Evolutionary conservation across 2,329 filamentous ascomycete species (phyloP), one percentile per base, ranked within the genome.

Genomic region (Fusarium floridanum): DNA sequence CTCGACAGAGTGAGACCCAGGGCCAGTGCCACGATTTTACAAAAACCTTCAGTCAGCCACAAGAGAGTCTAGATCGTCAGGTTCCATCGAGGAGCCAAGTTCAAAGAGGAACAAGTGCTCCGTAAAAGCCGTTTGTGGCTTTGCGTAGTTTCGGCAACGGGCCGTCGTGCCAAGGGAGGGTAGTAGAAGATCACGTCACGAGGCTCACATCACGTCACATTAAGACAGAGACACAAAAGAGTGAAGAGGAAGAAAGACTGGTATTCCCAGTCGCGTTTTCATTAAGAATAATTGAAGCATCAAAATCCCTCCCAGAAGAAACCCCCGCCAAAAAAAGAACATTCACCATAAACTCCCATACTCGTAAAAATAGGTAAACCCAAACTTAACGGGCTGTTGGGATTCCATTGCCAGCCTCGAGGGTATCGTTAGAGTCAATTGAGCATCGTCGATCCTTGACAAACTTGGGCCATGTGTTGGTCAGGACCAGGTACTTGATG

Each of bases 401-500:
- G 10, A 76, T 74, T 32, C 59, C 65, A 17, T 71, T 73, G 29
- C 76, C 76, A 16, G 68, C 64, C 36, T 79, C 78, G 2, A 77
- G 65, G 45, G 66, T 70, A 68, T 73, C 78, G 24, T 73, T 72
- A 9, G 78, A 78, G 57, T 83, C 82, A 41, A 81, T 74, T 1
- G 81, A 83, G n/a, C 77, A 75, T 37, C 81, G 76, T 57, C 81
- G 76, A 61, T 87, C 85, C 67, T 81, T 84, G 68, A 90, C 86
- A 71, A 88, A 91, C 78, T 89, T 90, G 39, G 88, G 88, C 91
- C 91, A 93, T 0, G 91, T 93, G 79, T 93, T 93, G 16, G 91
- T 92, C 64, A 93, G 83, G 3, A 93, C 91, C 9, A 93, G 85
- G 70, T 92, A 91, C 81, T 92, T 92, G 82, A 93, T 89, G 76